phyloP scores from a whole-genome alignment of 2,329 filamentous ascomycete genomes.

The Pyrenochaeta sp. region DNA sequence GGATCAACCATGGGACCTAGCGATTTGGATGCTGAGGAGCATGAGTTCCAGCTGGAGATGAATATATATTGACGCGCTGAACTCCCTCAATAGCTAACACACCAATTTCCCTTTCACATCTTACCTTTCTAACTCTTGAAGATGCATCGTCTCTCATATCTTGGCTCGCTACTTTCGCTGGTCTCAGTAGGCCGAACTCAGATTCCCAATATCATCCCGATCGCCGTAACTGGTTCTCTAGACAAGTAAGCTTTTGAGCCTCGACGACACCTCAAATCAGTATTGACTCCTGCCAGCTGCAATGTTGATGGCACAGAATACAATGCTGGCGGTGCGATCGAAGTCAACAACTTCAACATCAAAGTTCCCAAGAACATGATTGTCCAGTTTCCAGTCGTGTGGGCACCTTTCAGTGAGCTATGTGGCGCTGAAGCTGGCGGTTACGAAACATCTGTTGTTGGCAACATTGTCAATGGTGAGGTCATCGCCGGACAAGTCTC shows the following conservation, averaged over 20 bases:
- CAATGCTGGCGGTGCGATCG: slow-evolving; percentile 58
- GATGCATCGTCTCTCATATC: slow-evolving; percentile 28
- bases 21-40: background rate
- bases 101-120: slow-evolving; percentile 3
- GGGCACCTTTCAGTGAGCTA: slow-evolving; percentile 52
- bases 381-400: slow-evolving; percentile 59
- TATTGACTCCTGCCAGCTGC: slow-evolving; percentile 25
- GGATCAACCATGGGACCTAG: background rate
- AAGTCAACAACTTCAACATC: slow-evolving; percentile 57
- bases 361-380: slow-evolving; percentile 60
- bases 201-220: slow-evolving; percentile 33
- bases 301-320: slow-evolving; percentile 30
- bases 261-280: background rate
- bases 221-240: slow-evolving; percentile 38
- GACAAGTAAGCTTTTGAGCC: slow-evolving; percentile 30
- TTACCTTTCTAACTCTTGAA: slow-evolving; percentile 7
- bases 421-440: slow-evolving; percentile 29
- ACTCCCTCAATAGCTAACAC: background rate
- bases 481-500: slow-evolving; percentile 52
- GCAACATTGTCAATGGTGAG: slow-evolving; percentile 50
- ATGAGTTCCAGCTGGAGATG: slow-evolving; percentile 4
- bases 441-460: slow-evolving; percentile 45
- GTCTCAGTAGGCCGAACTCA: slow-evolving; percentile 30
- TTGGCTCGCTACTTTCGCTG: slow-evolving; percentile 27
- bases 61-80: slow-evolving; percentile 16